Base-by-base conservation (phyloP, 805 yeast genomes). In the Candida ortonii region DNA sequence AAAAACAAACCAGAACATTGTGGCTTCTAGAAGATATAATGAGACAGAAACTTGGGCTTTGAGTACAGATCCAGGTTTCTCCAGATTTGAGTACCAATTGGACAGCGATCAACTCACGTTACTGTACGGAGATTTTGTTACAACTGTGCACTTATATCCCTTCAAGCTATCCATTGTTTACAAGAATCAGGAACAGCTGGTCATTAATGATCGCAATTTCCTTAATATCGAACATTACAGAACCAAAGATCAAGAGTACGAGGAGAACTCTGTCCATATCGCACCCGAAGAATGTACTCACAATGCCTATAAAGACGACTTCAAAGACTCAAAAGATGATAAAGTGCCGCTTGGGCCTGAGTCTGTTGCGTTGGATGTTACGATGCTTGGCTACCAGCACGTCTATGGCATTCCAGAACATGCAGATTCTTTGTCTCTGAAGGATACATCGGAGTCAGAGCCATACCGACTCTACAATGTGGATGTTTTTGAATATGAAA, bases 351-450 rank as follows among this genome's bases (percentile, higher is more conserved):
- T 84, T 24, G 95, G 95, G 0, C 97, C 98, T 0, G 97, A 93
- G 58, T 76, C 96, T 0, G 69, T 93, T 16, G 96, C 82, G 0
- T 45, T 84, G 18, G 99, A 93, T 56, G 71, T 87, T 39, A 61
- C 76, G 0, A 80, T 93, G 45, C 53, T 61, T 3, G 79, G 76
- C 1, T 80, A 69, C 46, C 55, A 65, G 5, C 70, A 81, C 50
- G 84, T 86, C 1, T 93, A 76, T 57, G 99, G 99, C n/a, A 83
- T 93, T 27, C 97, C 98, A 0, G 98, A 93, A 59, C 98, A 93
- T 53, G 90, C 97, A 0, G 95, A 86, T 47, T 65, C 82, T 1
- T 61, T 93, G 30, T 68, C 80, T 13, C 65, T 93, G 46, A 77
- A 78, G 36, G 90, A 84, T 45, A 89, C 97, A 0, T 48, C 64